phyloP scores from a whole-genome alignment of 768 basidiomycete genomes.

The Leccinum arenicola region DNA sequence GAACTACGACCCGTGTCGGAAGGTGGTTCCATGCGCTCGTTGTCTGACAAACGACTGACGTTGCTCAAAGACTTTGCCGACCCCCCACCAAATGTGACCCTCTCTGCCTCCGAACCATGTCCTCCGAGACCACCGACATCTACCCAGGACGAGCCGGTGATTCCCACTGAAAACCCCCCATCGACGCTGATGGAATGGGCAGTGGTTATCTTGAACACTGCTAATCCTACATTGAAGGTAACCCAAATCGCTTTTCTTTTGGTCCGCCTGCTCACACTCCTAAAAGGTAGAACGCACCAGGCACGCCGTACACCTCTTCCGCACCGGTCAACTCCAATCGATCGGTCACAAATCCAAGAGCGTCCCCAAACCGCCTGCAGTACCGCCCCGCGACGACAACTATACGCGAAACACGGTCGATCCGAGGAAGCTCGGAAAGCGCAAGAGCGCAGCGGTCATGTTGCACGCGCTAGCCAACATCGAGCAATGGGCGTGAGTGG shows the following conservation, averaged over 20 bases:
- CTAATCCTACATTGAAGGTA: conserved; percentile 20
- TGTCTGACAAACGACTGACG: neutral
- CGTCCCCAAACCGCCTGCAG: conserved; percentile 32
- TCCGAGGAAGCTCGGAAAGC: conserved; percentile 54
- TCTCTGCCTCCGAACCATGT: neutral
- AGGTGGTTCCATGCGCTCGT: conserved; percentile 44
- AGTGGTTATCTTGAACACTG: conserved; percentile 72
- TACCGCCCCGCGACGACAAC: conserved; percentile 45
- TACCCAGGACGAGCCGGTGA: neutral
- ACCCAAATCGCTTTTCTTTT: neutral
- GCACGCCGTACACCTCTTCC: conserved; percentile 65
- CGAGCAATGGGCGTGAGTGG: neutral
- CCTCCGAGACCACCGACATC: neutral
- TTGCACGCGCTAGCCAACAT: neutral
- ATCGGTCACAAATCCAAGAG: conserved; percentile 55
- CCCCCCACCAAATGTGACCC: conserved; percentile 42
- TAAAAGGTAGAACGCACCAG: conserved; percentile 59
- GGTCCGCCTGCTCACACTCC: neutral
- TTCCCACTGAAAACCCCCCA: conserved; percentile 23
- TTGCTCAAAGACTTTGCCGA: conserved; percentile 58
- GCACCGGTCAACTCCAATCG: conserved; percentile 63
- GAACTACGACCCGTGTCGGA: conserved; percentile 42
- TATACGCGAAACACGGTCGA: conserved; percentile 43
- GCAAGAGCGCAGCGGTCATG: conserved; percentile 47
- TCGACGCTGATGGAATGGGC: conserved; percentile 82